phyloP scores from a whole-genome alignment of 2,329 filamentous ascomycete species.

The Aspergillus amoenus region DNA sequence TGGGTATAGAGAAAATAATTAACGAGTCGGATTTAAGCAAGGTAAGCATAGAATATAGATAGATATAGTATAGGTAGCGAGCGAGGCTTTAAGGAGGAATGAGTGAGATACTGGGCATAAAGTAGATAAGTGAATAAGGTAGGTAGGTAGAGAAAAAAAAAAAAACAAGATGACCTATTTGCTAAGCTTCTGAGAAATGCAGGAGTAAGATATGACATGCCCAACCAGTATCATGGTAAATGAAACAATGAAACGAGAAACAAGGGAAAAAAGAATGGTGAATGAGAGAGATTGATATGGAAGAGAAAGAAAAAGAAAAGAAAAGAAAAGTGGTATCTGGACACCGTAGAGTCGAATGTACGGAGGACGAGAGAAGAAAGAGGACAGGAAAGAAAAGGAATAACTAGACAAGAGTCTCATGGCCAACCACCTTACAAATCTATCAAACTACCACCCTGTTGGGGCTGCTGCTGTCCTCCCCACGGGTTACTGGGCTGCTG shows the following conservation, averaged over 20 bases:
- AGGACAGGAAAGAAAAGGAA: constrained; percentile 3
- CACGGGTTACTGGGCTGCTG: constrained; percentile 56
- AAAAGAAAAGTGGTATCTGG: constrained; percentile 16
- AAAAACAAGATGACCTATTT: neutral
- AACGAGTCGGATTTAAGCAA: neutral
- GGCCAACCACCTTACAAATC: constrained; percentile 48
- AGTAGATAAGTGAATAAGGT: neutral
- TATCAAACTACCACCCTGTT: constrained; percentile 59
- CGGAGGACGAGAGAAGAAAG: constrained; percentile 5
- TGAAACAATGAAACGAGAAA: neutral
- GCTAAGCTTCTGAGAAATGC: constrained; percentile 2
- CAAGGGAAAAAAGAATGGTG: neutral
- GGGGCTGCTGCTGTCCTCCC: constrained; percentile 47
- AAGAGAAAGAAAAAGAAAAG: neutral
- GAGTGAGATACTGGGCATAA: neutral
- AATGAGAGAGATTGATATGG: constrained; percentile 1
- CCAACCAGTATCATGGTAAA: constrained; percentile 10
- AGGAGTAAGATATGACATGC: constrained; percentile 7
- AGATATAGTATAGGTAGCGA: neutral
- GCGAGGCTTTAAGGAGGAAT: neutral
- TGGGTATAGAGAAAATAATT: neutral
- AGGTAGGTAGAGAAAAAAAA: neutral
- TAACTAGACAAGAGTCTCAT: constrained; percentile 4
- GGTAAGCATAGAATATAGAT: neutral
- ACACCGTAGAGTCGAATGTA: constrained; percentile 11